Evolutionary conservation across 192 early-diverging fungal genomes (phyloP).

Genomic region (Coemansia sp.): DNA sequence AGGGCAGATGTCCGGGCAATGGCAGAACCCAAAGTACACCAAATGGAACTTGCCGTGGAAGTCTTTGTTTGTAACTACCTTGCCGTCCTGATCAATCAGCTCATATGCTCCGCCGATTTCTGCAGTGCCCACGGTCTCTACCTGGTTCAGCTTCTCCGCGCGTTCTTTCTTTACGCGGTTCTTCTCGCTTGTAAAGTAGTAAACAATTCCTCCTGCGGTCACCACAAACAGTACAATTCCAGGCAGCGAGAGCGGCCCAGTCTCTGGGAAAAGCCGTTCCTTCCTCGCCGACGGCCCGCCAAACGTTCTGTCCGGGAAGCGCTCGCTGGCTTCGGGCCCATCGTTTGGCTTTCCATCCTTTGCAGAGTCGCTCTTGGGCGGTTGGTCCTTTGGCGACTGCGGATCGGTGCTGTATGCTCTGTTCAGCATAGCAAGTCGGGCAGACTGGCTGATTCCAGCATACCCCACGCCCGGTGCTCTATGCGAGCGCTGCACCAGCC

Average conservation of each 20-base stretch:
- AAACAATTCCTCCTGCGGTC: conserved; percentile 59
- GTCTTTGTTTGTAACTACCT: conserved; percentile 67
- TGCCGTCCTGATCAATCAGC: conserved; percentile 78
- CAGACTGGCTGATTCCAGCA: background rate
- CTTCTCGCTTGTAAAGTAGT: conserved; percentile 67
- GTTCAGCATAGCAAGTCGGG: background rate
- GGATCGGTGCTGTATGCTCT: conserved; percentile 33
- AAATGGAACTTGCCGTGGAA: conserved; percentile 84
- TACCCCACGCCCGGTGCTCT: background rate
- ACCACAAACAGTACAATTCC: conserved; percentile 54
- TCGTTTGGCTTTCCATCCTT: conserved; percentile 6
- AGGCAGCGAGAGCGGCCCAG: conserved; percentile 44
- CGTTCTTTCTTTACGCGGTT: conserved; percentile 50
- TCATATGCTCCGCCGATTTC: conserved; percentile 88
- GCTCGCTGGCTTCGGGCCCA: conserved; percentile 1
- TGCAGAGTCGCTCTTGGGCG: background rate
- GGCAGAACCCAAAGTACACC: conserved; percentile 99
- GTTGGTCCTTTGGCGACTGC: background rate
- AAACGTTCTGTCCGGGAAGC: conserved; percentile 3
- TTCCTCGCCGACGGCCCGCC: background rate
- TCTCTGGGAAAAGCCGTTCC: conserved; percentile 27
- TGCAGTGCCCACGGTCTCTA: conserved; percentile 78
- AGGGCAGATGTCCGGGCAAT: conserved; percentile 99
- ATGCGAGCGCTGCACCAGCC: background rate
- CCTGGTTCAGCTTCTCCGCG: conserved; percentile 7